Percentiles rank a stretch among this genome's conserved stretches.
Evolutionary conservation across 148 eudicot species (phyloP).

Genomic region (Amaranthus hypochondriacus): DNA sequence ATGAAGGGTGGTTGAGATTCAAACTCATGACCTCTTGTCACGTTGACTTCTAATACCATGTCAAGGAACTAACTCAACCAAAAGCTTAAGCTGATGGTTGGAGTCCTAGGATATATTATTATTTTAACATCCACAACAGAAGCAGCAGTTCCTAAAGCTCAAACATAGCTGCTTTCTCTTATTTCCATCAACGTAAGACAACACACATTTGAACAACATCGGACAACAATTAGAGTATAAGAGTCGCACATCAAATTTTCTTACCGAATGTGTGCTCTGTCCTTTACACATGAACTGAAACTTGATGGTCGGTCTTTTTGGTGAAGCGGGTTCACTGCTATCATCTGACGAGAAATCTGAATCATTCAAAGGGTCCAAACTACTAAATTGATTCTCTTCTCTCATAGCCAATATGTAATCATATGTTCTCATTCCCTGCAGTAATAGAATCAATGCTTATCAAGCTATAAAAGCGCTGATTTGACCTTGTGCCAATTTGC

Average conservation of each 20-base stretch:
- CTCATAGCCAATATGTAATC: conserved; percentile 90
- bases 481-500: no score
- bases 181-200: no score
- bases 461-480: no score
- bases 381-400: conserved; percentile 56
- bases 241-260: not conserved
- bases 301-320: conserved; percentile 39
- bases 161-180: no score
- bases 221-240: not conserved
- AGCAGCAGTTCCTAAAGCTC: no score
- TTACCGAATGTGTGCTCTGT: conserved; percentile 38
- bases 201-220: not conserved
- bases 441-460: not conserved
- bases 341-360: conserved; percentile 84
- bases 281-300: conserved; percentile 50
- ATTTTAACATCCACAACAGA: no score
- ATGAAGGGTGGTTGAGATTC: no score
- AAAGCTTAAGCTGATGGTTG: no score
- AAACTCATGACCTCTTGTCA: no score
- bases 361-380: conserved; percentile 53
- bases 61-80: no score
- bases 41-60: no score
- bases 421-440: conserved; percentile 94
- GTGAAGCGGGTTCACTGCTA: conserved; percentile 52
- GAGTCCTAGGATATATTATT: no score